Conservation (phyloP, 257 asterid genomes). For the Petunia axillaris region DNA sequence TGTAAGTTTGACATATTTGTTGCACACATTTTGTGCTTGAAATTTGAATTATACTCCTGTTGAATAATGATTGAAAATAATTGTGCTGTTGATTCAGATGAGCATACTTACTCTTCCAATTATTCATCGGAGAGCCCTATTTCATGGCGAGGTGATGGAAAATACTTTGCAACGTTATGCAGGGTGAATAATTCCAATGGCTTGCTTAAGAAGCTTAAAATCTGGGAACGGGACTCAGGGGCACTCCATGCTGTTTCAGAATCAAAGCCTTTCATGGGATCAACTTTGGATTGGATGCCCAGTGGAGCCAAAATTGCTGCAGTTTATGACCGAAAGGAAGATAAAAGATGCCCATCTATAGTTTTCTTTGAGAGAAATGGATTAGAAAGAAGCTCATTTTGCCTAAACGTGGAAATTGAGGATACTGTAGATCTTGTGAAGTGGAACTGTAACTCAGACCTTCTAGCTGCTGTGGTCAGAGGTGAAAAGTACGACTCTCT, state of each 20-base stretch:
- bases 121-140: conserved; percentile 55
- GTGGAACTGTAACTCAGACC: conserved; percentile 92
- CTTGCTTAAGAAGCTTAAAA: conserved; percentile 68
- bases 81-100: conserved; percentile 50
- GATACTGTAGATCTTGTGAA: conserved; percentile 66
- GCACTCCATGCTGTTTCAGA: conserved; percentile 79
- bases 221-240: conserved; percentile 97
- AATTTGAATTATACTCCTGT: conserved; percentile 7
- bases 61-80: not conserved
- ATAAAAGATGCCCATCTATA: conserved; percentile 62
- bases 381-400: conserved; percentile 83
- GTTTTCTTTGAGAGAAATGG: conserved; percentile 91
- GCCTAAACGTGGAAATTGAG: conserved; percentile 55
- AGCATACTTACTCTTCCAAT: conserved; percentile 50
- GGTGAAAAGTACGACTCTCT: conserved; percentile 66
- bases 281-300: conserved; percentile 81
- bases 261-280: conserved; percentile 72
- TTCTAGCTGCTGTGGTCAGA: conserved; percentile 81
- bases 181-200: conserved; percentile 54
- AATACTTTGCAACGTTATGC: conserved; percentile 77
- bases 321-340: conserved; percentile 56
- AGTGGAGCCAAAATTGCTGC: conserved; percentile 85
- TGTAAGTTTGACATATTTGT: not conserved
- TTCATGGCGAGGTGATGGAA: conserved; percentile 97
- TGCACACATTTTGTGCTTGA: conserved; percentile 9